Conservation (phyloP, 345 rosid species). For the Arabidopsis arenosa region DNA sequence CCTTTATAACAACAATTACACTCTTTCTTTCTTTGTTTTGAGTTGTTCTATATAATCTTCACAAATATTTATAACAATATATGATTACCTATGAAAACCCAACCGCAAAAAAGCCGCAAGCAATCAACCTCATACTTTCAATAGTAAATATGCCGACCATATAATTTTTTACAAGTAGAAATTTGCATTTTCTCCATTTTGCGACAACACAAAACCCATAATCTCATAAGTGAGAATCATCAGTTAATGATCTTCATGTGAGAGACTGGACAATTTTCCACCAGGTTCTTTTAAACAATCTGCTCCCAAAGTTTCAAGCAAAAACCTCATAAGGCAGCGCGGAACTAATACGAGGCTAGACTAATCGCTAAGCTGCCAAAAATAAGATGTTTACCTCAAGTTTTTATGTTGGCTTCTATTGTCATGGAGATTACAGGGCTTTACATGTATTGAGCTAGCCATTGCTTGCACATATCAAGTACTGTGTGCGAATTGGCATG, state of each 20-base stretch:
- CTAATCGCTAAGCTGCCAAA: neutral
- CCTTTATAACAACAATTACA: neutral
- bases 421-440: constrained; percentile 12
- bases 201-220: constrained; percentile 6
- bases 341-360: neutral
- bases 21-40: neutral
- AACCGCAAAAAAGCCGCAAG: neutral
- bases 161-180: neutral
- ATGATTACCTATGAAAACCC: neutral
- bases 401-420: constrained; percentile 8
- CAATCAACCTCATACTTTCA: neutral
- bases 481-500: constrained; percentile 94
- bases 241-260: constrained; percentile 19
- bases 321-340: neutral
- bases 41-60: neutral
- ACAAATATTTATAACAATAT: neutral
- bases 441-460: constrained; percentile 90
- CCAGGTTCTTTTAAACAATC: constrained; percentile 15
- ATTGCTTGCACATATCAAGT: constrained; percentile 95
- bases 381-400: constrained; percentile 23
- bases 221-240: constrained; percentile 4
- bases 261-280: constrained; percentile 9
- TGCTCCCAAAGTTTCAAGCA: constrained; percentile 23
- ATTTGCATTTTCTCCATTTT: constrained; percentile 18
- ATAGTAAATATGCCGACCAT: constrained; percentile 6